phyloP scores from a whole-genome alignment of 2,329 filamentous ascomycete genomes.

The Colletotrichum incanum region DNA sequence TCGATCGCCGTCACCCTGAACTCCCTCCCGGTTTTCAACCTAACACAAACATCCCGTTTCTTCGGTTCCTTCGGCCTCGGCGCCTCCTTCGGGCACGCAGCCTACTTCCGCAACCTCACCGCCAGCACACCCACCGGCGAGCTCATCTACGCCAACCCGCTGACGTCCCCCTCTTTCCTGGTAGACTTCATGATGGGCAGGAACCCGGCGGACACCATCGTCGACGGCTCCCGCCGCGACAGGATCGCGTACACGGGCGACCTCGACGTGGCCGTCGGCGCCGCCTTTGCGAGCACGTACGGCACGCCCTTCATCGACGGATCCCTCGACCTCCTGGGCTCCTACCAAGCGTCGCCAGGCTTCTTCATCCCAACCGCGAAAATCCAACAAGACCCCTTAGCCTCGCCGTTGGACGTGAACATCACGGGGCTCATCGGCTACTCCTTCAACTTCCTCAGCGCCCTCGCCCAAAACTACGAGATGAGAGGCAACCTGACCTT shows the following conservation, averaged over 20 bases:
- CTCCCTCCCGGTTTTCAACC: constrained; percentile 43
- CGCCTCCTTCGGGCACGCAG: constrained; percentile 50
- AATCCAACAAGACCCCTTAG: constrained; percentile 50
- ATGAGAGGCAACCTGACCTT: constrained; percentile 49
- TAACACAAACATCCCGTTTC: constrained; percentile 49
- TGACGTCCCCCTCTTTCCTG: constrained; percentile 50
- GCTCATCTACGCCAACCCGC: constrained; percentile 46
- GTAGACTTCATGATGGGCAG: constrained; percentile 54
- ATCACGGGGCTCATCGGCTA: constrained; percentile 54
- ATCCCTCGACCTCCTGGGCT: constrained; percentile 46
- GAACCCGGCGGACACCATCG: constrained; percentile 51
- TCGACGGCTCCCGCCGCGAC: constrained; percentile 55
- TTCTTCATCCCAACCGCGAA: constrained; percentile 53
- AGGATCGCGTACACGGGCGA: constrained; percentile 53
- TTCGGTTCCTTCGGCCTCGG: constrained; percentile 53
- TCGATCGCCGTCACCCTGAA: constrained; percentile 45
- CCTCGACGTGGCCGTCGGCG: constrained; percentile 49
- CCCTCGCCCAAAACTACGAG: constrained; percentile 49
- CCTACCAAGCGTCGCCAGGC: constrained; percentile 49
- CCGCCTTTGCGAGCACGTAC: constrained; percentile 50
- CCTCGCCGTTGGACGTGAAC: constrained; percentile 44
- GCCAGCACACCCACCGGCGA: constrained; percentile 31
- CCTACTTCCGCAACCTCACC: constrained; percentile 47
- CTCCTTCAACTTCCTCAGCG: constrained; percentile 53
- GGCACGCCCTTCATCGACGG: constrained; percentile 48